Base-by-base conservation (phyloP, 1,284 basidiomycete genomes). In the Leccinum pseudoinsigne region DNA sequence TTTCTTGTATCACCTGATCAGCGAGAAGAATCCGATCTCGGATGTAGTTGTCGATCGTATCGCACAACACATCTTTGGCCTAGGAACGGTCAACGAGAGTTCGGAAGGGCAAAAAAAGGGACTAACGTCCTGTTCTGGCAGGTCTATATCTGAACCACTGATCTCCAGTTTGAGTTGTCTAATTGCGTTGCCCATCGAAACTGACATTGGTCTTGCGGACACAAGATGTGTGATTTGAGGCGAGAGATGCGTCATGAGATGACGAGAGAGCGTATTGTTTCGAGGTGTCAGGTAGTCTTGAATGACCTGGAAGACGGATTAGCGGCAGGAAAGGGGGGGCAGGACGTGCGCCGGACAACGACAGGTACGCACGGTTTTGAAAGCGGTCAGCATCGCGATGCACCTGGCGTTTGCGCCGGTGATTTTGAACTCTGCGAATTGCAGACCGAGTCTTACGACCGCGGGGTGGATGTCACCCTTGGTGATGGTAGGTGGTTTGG, bases 81-180 rank as follows among this genome's bases (percentile, higher is more conserved):
- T 97, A 69, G 23, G 63, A 63, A 26, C 23, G 8, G 62, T 61
- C 53, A 61, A 34, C 31, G 54, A 62, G 51, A 56, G 34, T 47
- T 55, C 12, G 21, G 18, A 26, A 47, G 51, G 57, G 31, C 31
- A 12, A 54, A 34, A 57, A 58, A 42, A 55, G 40, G 23, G 14
- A 45, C 90, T 68, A 71, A 96, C 95, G 79, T 98, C 94, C 73
- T 96, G 93, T 75, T 98, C 95, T 5, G 94, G 89, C 72, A 94
- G 82, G 77, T 98, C 96, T 60, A 95, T 93, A 69, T 94, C 92
- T 55, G 95, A 88, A 21, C 87, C 86, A 72, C 94, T 96, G 74
- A 99, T 98, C 73, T 98, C 95, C 65, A 97, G 84, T 80, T 99
- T 99, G 72, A 99, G 83, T 77, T 97, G 94, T 63, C 96, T 86